Evolutionary conservation across 129 eudicot species (phyloP).

Genomic region (Apium graveolens): DNA sequence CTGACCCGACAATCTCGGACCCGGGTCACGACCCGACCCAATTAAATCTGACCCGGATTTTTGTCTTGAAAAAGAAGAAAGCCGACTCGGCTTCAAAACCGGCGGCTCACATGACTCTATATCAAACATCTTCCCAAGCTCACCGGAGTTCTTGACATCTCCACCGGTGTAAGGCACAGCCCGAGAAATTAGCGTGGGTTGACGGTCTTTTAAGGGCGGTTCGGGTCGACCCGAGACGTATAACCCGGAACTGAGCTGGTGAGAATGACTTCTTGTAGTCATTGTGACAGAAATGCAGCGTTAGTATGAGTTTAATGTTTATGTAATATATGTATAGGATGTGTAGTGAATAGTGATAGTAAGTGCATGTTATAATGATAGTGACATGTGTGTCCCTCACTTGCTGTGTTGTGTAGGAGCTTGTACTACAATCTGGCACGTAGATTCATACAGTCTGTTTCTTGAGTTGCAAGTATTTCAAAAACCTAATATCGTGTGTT

Average conservation of each 20-base stretch:
- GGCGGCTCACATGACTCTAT: slow-evolving; percentile 22
- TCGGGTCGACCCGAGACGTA: slow-evolving; percentile 96
- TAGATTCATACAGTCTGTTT: neutral
- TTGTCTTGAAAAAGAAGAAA: slow-evolving; percentile 46
- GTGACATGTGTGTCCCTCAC: slow-evolving; percentile 32
- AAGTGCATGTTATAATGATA: slow-evolving; percentile 19
- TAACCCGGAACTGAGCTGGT: slow-evolving; percentile 89
- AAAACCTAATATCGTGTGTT: neutral
- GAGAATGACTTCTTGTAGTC: slow-evolving; percentile 67
- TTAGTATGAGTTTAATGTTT: slow-evolving; percentile 18
- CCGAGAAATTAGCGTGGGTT: slow-evolving; percentile 49
- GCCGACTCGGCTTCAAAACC: slow-evolving; percentile 31
- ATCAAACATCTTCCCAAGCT: slow-evolving; percentile 87
- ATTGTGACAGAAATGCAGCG: slow-evolving; percentile 24
- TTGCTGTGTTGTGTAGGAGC: neutral
- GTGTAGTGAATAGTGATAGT: slow-evolving; percentile 7
- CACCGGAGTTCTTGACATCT: slow-evolving; percentile 91
- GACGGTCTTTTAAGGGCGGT: slow-evolving; percentile 44
- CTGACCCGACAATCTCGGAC: neutral
- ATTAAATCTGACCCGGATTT: slow-evolving; percentile 54
- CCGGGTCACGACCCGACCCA: neutral
- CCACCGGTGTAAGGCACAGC: slow-evolving; percentile 93
- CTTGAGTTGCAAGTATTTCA: neutral
- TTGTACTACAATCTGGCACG: neutral
- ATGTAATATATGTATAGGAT: neutral